Evolutionary conservation across 2,329 filamentous ascomycete genomes (phyloP).

Genomic region (Colletotrichum sp.): DNA sequence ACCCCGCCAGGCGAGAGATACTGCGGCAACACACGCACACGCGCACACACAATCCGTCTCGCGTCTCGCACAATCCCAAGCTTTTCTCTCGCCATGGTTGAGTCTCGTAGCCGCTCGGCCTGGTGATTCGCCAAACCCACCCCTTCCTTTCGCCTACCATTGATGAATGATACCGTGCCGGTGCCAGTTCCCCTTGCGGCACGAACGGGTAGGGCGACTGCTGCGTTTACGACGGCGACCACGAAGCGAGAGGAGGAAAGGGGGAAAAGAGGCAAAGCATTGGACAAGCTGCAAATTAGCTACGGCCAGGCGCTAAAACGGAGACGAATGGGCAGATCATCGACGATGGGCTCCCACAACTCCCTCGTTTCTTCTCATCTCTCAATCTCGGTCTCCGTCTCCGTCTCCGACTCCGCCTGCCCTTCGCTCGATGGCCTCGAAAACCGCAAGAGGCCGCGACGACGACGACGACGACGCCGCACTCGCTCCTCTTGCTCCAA

Average conservation of each 20-base stretch:
- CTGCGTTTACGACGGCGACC: background rate
- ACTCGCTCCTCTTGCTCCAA: background rate
- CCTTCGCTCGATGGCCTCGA: background rate
- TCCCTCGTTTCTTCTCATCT: background rate
- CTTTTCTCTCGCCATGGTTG: background rate
- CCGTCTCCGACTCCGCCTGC: background rate
- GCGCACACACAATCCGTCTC: background rate
- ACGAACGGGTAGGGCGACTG: background rate
- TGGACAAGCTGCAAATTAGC: background rate
- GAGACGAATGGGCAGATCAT: background rate
- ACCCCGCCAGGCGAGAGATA: background rate
- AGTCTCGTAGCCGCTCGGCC: background rate
- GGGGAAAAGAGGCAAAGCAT: background rate
- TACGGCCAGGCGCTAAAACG: background rate
- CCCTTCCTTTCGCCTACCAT: background rate
- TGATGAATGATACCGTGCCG: background rate
- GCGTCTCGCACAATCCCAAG: background rate
- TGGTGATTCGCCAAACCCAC: background rate
- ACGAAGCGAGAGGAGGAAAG: background rate
- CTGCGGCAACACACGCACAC: background rate
- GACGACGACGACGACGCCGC: background rate
- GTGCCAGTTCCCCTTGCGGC: background rate
- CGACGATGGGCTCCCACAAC: background rate
- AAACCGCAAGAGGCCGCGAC: background rate
- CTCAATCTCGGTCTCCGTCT: constrained; percentile 1